phyloP scores from a whole-genome alignment of 306 rosid genomes.

The Medicago truncatula region DNA sequence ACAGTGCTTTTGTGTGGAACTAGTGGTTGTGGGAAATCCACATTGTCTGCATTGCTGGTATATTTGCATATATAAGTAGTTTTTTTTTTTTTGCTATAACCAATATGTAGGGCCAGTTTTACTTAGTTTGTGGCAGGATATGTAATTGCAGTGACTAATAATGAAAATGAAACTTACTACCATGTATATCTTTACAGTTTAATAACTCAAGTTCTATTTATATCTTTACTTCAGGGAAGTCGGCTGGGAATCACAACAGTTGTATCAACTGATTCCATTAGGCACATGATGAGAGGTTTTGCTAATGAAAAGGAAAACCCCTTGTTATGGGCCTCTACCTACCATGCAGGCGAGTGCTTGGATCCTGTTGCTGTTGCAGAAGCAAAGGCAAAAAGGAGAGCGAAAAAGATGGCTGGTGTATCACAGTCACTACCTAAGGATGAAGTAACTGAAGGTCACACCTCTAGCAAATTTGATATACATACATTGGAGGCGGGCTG shows the following conservation, averaged over 20 bases:
- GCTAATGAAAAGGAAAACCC: slow-evolving; percentile 89
- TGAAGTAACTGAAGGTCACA: slow-evolving; percentile 53
- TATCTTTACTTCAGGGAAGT: slow-evolving; percentile 68
- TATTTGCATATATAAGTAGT: slow-evolving; percentile 40
- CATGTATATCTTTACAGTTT: slow-evolving; percentile 17
- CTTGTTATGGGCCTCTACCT: slow-evolving; percentile 92
- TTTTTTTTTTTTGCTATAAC: slow-evolving; percentile 33
- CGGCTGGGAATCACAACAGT: slow-evolving; percentile 94
- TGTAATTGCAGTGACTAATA: slow-evolving; percentile 14
- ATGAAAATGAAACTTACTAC: slow-evolving; percentile 22
- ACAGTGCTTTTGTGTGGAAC: slow-evolving; percentile 95
- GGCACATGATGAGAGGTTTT: slow-evolving; percentile 99
- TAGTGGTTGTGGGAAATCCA: slow-evolving; percentile 98
- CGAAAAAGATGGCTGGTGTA: slow-evolving; percentile 69
- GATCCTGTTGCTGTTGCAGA: slow-evolving; percentile 92
- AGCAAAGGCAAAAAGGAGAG: slow-evolving; percentile 83
- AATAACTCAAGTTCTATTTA: slow-evolving; percentile 34
- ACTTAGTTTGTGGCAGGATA: slow-evolving; percentile 36
- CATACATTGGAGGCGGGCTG: slow-evolving; percentile 43
- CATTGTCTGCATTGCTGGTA: slow-evolving; percentile 98
- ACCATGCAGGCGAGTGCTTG: slow-evolving; percentile 97
- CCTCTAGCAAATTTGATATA: slow-evolving; percentile 52
- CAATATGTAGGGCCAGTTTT: slow-evolving; percentile 40
- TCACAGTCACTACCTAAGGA: slow-evolving; percentile 57
- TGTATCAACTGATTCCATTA: slow-evolving; percentile 87